These are phyloP conservation scores for Hypoxylon crocopeplum DNA, from an alignment of 495 filamentous ascomycete genomes.

Conservation along the genomic window DNA sequence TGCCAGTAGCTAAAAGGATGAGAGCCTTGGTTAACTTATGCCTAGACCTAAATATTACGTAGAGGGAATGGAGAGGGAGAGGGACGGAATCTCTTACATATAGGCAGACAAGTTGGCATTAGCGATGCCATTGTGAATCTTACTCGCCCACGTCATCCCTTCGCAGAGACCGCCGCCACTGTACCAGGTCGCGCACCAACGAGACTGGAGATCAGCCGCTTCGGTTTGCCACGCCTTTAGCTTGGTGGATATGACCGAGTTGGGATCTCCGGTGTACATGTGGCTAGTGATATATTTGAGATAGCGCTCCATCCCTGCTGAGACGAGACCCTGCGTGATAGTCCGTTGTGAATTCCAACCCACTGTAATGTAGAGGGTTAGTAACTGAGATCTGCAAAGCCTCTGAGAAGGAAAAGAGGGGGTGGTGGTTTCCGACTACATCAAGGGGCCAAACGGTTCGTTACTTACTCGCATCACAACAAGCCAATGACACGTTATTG, in stretches of 20 bases:
- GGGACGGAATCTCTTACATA: constrained; percentile 41
- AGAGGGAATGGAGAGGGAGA: not conserved
- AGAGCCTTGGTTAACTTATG: no score
- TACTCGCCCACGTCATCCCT: constrained; percentile 62
- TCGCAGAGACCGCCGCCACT: constrained; percentile 53
- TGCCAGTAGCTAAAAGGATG: no score
- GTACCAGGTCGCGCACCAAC: constrained; percentile 54
- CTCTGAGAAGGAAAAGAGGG: no score
- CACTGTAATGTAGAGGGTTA: constrained; percentile 22
- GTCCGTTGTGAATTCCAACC: constrained; percentile 53
- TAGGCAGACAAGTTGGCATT: constrained; percentile 54
- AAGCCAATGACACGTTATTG: constrained; percentile 48
- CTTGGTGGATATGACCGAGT: constrained; percentile 47
- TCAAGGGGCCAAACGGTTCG: not conserved
- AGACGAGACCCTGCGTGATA: constrained; percentile 49
- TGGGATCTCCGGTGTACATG: constrained; percentile 52
- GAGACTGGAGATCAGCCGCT: constrained; percentile 49
- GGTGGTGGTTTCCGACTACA: not conserved
- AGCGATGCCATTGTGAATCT: constrained; percentile 54
- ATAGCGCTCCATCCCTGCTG: constrained; percentile 48
- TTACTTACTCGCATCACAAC: constrained; percentile 55
- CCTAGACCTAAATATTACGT: no score
- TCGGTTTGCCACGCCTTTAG: constrained; percentile 60
- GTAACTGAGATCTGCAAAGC: not conserved
- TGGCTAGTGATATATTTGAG: constrained; percentile 57